Evolutionary conservation across 108 stramenopile species (phyloP).

Genomic region (Pseudonitzschia multiseries): DNA sequence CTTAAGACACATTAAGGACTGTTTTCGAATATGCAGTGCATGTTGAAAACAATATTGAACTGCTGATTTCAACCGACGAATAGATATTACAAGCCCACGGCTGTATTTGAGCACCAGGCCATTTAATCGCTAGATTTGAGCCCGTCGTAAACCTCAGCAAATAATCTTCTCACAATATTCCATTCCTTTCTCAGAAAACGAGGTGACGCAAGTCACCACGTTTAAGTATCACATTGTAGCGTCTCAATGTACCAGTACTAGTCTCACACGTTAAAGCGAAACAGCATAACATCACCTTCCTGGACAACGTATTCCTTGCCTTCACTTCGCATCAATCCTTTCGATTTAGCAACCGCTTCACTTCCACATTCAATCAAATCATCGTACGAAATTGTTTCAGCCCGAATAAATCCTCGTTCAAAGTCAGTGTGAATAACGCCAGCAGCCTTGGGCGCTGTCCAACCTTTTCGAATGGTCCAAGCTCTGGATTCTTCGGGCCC

Average conservation of each 20-base stretch:
- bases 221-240: no score
- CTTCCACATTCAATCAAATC: conserved; percentile 88
- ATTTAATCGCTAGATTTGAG: no score
- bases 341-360: conserved; percentile 88
- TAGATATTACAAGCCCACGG: no score
- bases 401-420: conserved; percentile 97
- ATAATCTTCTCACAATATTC: no score
- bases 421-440: conserved; percentile 99
- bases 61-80: no score
- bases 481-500: conserved; percentile 96
- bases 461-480: conserved; percentile 95
- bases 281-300: conserved; percentile 97
- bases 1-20: background rate
- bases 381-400: conserved; percentile 94
- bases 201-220: no score
- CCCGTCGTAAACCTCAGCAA: no score
- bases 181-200: no score
- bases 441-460: conserved; percentile 94
- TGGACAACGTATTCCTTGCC: conserved; percentile 98
- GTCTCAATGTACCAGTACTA: no score
- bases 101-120: no score
- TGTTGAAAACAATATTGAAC: no score
- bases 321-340: conserved; percentile 91
- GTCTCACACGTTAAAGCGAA: conserved; percentile 97
- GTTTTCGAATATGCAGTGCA: no score